These are phyloP conservation scores for Aciculoconidium aculeatum DNA, from an alignment of 805 yeast genomes.

Conservation along the genomic window DNA sequence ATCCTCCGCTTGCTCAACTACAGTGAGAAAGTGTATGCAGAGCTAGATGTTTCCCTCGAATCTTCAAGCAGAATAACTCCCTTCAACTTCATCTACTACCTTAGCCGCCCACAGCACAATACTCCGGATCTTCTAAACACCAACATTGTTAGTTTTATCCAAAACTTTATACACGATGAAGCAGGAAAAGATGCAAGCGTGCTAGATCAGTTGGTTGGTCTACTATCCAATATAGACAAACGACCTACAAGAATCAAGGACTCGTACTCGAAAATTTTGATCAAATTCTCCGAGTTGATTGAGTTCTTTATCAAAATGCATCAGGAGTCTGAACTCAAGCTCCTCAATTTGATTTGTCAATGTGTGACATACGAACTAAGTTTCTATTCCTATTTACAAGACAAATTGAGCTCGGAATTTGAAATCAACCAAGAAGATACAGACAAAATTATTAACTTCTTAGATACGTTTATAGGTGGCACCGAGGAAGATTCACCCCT, in stretches of 20 bases:
- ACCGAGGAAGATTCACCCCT: conserved; percentile 1
- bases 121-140: background rate
- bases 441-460: conserved; percentile 13
- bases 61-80: background rate
- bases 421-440: conserved; percentile 16
- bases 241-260: conserved; percentile 13
- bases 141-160: conserved; percentile 5
- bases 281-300: conserved; percentile 12
- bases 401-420: conserved; percentile 11
- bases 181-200: background rate
- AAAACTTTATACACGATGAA: conserved; percentile 3
- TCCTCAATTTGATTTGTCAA: conserved; percentile 12
- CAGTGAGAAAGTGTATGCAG: conserved; percentile 9
- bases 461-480: conserved; percentile 15
- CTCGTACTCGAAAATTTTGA: conserved; percentile 12
- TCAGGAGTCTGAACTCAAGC: conserved; percentile 11
- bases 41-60: conserved; percentile 7
- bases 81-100: conserved; percentile 6
- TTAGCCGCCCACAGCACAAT: conserved; percentile 1
- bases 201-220: conserved; percentile 5
- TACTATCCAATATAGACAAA: conserved; percentile 5
- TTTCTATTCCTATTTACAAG: conserved; percentile 12
- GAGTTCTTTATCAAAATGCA: conserved; percentile 14
- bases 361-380: conserved; percentile 16
- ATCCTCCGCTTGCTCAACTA: conserved; percentile 13